phyloP scores from a whole-genome alignment of 2,329 filamentous ascomycete genomes.

The Apiospora phragmitis region DNA sequence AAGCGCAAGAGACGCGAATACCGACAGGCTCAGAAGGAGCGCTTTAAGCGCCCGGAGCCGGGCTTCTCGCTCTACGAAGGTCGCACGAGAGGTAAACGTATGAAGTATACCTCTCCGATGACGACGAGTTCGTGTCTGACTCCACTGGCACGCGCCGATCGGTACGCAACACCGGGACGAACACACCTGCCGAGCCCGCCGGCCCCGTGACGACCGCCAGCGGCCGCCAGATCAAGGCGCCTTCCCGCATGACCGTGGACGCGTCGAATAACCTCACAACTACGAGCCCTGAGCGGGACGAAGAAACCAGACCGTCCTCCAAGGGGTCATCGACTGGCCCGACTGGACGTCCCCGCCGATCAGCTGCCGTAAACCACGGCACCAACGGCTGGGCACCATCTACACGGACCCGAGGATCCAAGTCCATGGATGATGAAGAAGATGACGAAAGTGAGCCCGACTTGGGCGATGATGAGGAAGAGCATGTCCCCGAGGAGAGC shows the following conservation, averaged over 20 bases:
- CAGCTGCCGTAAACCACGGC: conserved; percentile 49
- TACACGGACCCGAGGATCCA: conserved; percentile 50
- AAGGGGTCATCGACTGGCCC: conserved; percentile 42
- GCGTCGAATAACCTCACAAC: conserved; percentile 46
- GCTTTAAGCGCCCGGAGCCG: conserved; percentile 83
- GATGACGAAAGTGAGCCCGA: conserved; percentile 36
- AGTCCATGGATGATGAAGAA: conserved; percentile 54
- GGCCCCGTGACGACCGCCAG: conserved; percentile 74
- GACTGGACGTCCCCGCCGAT: conserved; percentile 50
- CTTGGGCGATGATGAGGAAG: conserved; percentile 68
- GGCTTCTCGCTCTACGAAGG: conserved; percentile 95
- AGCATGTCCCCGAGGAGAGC: conserved; percentile 62
- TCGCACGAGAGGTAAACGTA: conserved; percentile 90
- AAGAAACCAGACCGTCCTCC: conserved; percentile 29
- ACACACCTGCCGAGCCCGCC: conserved; percentile 68
- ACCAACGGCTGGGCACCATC: conserved; percentile 48
- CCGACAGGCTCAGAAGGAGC: conserved; percentile 78
- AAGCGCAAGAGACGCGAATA: conserved; percentile 95
- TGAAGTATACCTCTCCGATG: conserved; percentile 95
- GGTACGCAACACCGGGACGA: conserved; percentile 71
- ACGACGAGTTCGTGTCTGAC: conserved; percentile 71
- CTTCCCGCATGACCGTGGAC: conserved; percentile 65
- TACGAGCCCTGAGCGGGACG: conserved; percentile 37
- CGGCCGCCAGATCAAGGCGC: conserved; percentile 78
- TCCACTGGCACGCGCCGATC: conserved; percentile 65